phyloP scores from a whole-genome alignment of 164 flowering plant species.

The Nelumbo lutea region DNA sequence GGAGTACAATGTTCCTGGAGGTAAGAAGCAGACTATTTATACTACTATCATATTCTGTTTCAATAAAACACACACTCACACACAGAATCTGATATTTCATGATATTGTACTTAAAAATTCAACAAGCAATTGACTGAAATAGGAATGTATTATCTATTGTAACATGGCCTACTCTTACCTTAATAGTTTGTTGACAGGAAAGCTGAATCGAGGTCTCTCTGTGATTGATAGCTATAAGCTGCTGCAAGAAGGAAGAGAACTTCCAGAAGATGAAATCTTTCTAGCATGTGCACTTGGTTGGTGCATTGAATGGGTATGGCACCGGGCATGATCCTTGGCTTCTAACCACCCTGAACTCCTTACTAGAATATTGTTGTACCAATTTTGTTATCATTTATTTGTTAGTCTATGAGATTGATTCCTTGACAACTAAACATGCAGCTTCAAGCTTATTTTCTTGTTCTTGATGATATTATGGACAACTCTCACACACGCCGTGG shows the following conservation, averaged over 20 bases:
- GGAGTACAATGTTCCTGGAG: constrained; percentile 97
- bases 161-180: not conserved
- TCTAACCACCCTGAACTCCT: not conserved
- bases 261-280: constrained; percentile 66
- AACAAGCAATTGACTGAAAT: not conserved
- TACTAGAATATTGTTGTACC: not conserved
- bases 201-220: constrained; percentile 88
- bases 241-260: constrained; percentile 64
- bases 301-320: constrained; percentile 95
- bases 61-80: no score
- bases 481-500: constrained; percentile 82
- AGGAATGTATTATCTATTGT: not conserved
- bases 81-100: not conserved
- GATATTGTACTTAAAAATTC: not conserved
- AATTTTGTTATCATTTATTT: constrained; percentile 4
- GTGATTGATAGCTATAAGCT: constrained; percentile 82
- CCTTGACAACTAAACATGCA: constrained; percentile 28
- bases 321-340: not conserved
- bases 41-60: not conserved
- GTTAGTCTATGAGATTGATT: constrained; percentile 4
- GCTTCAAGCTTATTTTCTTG: constrained; percentile 97
- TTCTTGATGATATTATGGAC: constrained; percentile 97
- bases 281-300: constrained; percentile 80
- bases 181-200: constrained; percentile 43
- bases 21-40: constrained; percentile 30